phyloP scores from a whole-genome alignment of 2,329 filamentous ascomycete species.

The Neofusicoccum cordaticola region DNA sequence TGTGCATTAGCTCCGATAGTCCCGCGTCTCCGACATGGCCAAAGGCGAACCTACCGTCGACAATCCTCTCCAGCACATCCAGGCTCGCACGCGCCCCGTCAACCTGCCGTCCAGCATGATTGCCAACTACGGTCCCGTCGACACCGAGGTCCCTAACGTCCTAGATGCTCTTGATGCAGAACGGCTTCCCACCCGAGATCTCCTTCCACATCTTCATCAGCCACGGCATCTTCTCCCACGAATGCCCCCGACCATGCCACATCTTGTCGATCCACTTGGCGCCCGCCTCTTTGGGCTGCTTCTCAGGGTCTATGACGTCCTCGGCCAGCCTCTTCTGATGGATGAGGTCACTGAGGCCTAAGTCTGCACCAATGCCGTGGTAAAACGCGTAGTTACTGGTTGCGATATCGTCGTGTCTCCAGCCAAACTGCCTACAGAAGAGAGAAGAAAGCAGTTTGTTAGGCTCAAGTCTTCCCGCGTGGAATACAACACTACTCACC shows the following conservation, averaged over 20 bases:
- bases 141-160: conserved; percentile 60
- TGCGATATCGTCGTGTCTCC: conserved; percentile 58
- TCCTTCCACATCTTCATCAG: conserved; percentile 57
- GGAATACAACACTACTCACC: conserved; percentile 29
- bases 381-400: conserved; percentile 63
- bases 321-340: conserved; percentile 55
- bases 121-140: conserved; percentile 67
- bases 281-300: conserved; percentile 53
- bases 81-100: conserved; percentile 60
- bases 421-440: conserved; percentile 48
- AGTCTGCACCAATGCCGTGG: conserved; percentile 56
- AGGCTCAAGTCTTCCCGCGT: neutral
- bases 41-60: conserved; percentile 38
- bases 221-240: conserved; percentile 68
- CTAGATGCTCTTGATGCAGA: conserved; percentile 69
- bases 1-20: conserved; percentile 8
- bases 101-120: conserved; percentile 68
- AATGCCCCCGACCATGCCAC: conserved; percentile 62
- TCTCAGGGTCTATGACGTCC: conserved; percentile 53
- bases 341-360: conserved; percentile 59
- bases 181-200: conserved; percentile 56
- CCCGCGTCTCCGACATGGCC: neutral
- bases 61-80: conserved; percentile 60
- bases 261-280: conserved; percentile 64
- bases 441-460: neutral